Evolutionary conservation across 2,329 filamentous ascomycete genomes (phyloP).

Genomic region (Colletotrichum horii): DNA sequence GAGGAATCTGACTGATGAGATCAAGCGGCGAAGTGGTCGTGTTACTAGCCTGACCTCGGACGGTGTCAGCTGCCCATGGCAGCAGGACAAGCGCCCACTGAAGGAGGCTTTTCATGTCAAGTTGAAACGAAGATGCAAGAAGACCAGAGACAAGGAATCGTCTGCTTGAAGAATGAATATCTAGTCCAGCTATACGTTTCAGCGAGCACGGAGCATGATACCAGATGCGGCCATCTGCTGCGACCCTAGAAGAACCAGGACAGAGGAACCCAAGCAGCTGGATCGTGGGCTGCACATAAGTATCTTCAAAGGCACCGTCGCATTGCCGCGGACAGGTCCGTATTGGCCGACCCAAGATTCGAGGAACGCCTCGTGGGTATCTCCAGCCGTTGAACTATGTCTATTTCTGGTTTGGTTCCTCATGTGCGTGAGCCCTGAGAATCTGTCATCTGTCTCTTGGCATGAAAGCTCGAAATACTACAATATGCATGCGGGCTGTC

Average conservation of each 20-base stretch:
- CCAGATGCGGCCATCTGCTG: neutral
- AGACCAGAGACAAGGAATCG: neutral
- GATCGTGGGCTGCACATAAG: neutral
- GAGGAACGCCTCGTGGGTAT: neutral
- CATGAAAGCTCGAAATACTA: neutral
- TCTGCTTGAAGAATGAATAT: neutral
- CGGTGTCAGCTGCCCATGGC: neutral
- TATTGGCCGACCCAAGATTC: neutral
- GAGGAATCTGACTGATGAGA: neutral
- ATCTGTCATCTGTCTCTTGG: neutral
- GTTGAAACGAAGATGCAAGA: neutral
- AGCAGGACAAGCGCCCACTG: neutral
- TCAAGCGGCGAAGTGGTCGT: neutral
- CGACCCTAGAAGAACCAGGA: neutral
- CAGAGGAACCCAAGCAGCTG: neutral
- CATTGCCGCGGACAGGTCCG: neutral
- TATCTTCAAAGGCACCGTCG: neutral
- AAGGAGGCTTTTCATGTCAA: neutral
- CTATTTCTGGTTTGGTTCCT: neutral
- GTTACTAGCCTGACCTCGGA: neutral
- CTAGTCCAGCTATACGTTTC: neutral
- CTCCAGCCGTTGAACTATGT: neutral
- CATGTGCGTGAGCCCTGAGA: neutral
- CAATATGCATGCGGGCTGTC: neutral
- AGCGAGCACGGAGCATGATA: conserved; percentile 1